A percentile compares a stretch with the other conserved stretches of the same genome.
These are phyloP conservation scores for Phytophthora rubi DNA, from an alignment of 352 stramenopile genomes.

Conservation along the genomic window DNA sequence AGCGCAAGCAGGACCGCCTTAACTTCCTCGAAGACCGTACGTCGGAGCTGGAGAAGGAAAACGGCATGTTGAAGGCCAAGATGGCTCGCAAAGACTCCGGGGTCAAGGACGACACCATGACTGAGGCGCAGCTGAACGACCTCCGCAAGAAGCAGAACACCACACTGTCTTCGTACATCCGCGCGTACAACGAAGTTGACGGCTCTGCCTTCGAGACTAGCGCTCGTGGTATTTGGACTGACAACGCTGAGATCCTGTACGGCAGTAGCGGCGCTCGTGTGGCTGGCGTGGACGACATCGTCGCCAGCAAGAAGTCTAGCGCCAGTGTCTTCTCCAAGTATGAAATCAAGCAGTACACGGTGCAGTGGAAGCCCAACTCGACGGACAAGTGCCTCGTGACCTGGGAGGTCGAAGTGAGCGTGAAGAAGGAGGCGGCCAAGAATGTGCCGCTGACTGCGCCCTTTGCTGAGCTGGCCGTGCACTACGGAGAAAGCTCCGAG, in stretches of 20 bases:
- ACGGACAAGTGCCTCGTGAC: constrained; percentile 80
- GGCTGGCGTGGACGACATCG: constrained; percentile 60
- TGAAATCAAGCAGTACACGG: constrained; percentile 84
- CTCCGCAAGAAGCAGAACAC: constrained; percentile 85
- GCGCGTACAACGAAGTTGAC: constrained; percentile 73
- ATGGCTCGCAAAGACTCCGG: constrained; percentile 61
- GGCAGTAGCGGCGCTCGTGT: constrained; percentile 54
- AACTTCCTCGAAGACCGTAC: constrained; percentile 90
- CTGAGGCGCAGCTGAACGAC: constrained; percentile 71
- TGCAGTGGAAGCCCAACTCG: constrained; percentile 76
- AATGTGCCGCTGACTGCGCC: constrained; percentile 68
- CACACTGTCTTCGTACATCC: constrained; percentile 72
- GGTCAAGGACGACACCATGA: constrained; percentile 51
- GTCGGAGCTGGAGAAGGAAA: constrained; percentile 85
- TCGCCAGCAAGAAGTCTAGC: constrained; percentile 67
- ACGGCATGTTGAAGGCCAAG: constrained; percentile 75
- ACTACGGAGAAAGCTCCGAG: constrained; percentile 54
- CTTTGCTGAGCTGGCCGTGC: constrained; percentile 62
- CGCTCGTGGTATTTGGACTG: constrained; percentile 62
- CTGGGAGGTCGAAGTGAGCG: constrained; percentile 69
- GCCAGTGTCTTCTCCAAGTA: constrained; percentile 74
- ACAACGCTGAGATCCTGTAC: constrained; percentile 76
- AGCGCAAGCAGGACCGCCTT: constrained; percentile 88
- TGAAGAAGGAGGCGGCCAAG: constrained; percentile 58
- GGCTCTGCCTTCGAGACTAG: constrained; percentile 58